phyloP scores from a whole-genome alignment of 495 filamentous ascomycete species.

The Penicillium alfredii region DNA sequence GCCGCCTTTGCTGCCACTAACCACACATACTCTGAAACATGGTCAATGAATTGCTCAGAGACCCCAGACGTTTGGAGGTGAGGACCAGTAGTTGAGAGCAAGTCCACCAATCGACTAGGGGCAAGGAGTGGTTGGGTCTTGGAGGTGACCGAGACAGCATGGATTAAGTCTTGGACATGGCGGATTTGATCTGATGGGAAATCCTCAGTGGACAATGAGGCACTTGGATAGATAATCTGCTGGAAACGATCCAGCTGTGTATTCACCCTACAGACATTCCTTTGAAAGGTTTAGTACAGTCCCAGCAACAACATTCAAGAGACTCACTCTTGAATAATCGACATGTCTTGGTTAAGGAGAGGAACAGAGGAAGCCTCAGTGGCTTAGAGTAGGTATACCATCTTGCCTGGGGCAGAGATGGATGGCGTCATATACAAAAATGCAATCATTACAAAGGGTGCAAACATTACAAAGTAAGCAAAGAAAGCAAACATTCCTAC shows the following conservation, averaged over 20 bases:
- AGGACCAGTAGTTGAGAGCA: too few species aligned
- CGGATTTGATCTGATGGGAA: constrained; percentile 12
- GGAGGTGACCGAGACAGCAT: constrained; percentile 60
- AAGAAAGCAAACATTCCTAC: background rate
- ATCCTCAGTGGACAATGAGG: constrained; percentile 19
- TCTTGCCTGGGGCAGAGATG: background rate
- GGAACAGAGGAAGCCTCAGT: too few species aligned
- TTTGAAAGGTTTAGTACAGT: constrained; percentile 26
- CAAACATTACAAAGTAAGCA: constrained; percentile 5
- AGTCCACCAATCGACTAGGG: constrained; percentile 44
- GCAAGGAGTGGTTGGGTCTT: constrained; percentile 49
- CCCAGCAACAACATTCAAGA: background rate
- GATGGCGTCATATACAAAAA: constrained; percentile 14
- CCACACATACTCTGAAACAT: constrained; percentile 79
- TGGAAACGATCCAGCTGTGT: constrained; percentile 72
- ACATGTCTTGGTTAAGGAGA: too few species aligned
- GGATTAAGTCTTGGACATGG: constrained; percentile 57
- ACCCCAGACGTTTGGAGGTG: constrained; percentile 11
- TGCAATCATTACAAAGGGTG: constrained; percentile 8
- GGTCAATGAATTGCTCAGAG: constrained; percentile 30
- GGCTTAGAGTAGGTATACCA: constrained; percentile 10
- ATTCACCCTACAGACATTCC: constrained; percentile 75
- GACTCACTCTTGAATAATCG: constrained; percentile 21
- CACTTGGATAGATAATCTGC: too few species aligned
- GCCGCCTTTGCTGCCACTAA: constrained; percentile 80